phyloP scores from a whole-genome alignment of 2,329 filamentous ascomycete genomes.

The Decorospora gaudefroyi region DNA sequence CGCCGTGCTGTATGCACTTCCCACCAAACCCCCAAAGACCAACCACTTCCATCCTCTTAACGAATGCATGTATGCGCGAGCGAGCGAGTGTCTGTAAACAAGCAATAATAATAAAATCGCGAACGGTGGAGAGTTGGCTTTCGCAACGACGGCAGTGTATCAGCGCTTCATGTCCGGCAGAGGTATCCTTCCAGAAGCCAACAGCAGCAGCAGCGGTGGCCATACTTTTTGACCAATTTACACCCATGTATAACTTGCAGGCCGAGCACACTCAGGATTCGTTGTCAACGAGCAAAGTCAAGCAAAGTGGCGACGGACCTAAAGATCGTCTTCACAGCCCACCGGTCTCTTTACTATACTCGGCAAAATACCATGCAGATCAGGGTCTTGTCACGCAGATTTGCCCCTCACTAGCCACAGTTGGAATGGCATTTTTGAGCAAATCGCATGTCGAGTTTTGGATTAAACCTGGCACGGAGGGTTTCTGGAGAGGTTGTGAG shows the following conservation, averaged over 20 bases:
- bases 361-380: slow-evolving; percentile 25
- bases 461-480: slow-evolving; percentile 5
- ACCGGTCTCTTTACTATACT: slow-evolving; percentile 19
- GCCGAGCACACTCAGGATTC: slow-evolving; percentile 13
- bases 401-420: slow-evolving; percentile 41
- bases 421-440: slow-evolving; percentile 21
- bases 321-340: slow-evolving; percentile 31
- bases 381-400: slow-evolving; percentile 30
- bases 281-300: slow-evolving; percentile 16
- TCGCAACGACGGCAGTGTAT: slow-evolving; percentile 18
- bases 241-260: slow-evolving; percentile 20
- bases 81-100: slow-evolving; percentile 22
- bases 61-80: slow-evolving; percentile 30
- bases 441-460: slow-evolving; percentile 20
- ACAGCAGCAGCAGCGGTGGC: slow-evolving; percentile 12
- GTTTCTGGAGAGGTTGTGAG: slow-evolving; percentile 4
- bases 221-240: slow-evolving; percentile 22
- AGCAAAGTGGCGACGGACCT: slow-evolving; percentile 26
- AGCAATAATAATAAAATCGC: slow-evolving; percentile 9
- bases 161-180: slow-evolving; percentile 21
- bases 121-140: slow-evolving; percentile 4
- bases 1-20: slow-evolving; percentile 17
- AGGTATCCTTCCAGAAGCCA: slow-evolving; percentile 3
- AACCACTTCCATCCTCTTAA: slow-evolving; percentile 26
- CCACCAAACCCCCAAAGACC: slow-evolving; percentile 15